A percentile compares a stretch with the other conserved stretches of the same genome.
Conservation (phyloP, 1,139 yeast genomes). For the Sugiyamaella xylanicola region DNA sequence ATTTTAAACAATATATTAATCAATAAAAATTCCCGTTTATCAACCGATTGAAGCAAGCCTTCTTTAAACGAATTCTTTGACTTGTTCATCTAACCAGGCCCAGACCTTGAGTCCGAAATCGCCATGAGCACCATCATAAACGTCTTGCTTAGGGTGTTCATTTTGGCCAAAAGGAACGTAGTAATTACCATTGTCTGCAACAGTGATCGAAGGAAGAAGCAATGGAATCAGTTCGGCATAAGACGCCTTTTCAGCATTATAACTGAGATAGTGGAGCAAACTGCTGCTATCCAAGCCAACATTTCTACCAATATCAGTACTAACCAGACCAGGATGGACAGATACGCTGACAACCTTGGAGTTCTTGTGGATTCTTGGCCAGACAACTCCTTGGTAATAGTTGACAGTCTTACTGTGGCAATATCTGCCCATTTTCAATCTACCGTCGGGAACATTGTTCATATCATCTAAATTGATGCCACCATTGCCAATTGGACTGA, state of each 20-base stretch:
- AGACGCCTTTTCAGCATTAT: slow-evolving; percentile 43
- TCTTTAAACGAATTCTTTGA: slow-evolving; percentile 15
- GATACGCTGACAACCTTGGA: slow-evolving; percentile 44
- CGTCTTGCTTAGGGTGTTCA: slow-evolving; percentile 32
- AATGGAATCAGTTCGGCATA: slow-evolving; percentile 49
- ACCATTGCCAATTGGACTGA: slow-evolving; percentile 31
- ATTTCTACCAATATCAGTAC: slow-evolving; percentile 48
- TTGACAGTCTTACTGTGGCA: slow-evolving; percentile 55
- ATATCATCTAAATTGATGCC: slow-evolving; percentile 13
- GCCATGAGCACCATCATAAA: slow-evolving; percentile 36
- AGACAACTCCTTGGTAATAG: slow-evolving; percentile 49
- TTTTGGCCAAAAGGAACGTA: slow-evolving; percentile 35
- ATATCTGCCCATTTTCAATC: slow-evolving; percentile 32
- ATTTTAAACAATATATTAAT: no score
- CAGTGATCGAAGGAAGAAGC: slow-evolving; percentile 44
- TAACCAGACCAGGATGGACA: slow-evolving; percentile 53
- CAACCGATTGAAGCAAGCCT: no score
- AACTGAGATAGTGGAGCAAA: slow-evolving; percentile 4
- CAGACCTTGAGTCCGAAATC: slow-evolving; percentile 41
- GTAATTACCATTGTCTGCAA: slow-evolving; percentile 43
- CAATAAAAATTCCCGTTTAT: no score
- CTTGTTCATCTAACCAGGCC: slow-evolving; percentile 40
- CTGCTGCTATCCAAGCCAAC: slow-evolving; percentile 23
- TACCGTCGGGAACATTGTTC: slow-evolving; percentile 6
- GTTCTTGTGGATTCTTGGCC: slow-evolving; percentile 46